Conservation (phyloP, 768 basidiomycete genomes). For the Leccinum longicurvipes region DNA sequence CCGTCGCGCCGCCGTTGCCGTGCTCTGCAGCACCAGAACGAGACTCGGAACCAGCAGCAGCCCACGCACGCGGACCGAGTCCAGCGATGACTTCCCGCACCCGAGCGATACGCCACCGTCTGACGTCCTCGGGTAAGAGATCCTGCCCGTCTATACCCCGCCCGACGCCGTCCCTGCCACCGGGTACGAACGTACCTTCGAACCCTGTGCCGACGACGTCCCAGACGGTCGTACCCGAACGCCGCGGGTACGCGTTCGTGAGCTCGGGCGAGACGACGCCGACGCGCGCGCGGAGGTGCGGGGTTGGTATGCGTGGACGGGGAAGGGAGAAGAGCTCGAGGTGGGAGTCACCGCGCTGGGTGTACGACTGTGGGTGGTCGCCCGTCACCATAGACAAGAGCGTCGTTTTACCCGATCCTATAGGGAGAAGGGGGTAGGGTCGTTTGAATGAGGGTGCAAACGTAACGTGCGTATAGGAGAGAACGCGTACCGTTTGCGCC, state of each 20-base stretch:
- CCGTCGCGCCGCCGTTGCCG: neutral
- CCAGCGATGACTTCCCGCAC: constrained; percentile 58
- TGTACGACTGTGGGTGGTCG: constrained; percentile 94
- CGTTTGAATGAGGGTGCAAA: neutral
- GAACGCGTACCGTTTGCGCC: constrained; percentile 72
- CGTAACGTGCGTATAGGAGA: neutral
- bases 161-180: constrained; percentile 43
- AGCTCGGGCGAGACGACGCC: constrained; percentile 89
- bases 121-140: constrained; percentile 31
- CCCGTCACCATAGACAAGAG: constrained; percentile 87
- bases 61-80: constrained; percentile 62
- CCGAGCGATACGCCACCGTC: constrained; percentile 38
- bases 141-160: constrained; percentile 35
- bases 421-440: no score
- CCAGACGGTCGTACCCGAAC: constrained; percentile 62
- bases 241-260: constrained; percentile 84
- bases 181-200: constrained; percentile 73
- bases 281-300: constrained; percentile 59
- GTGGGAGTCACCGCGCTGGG: constrained; percentile 46
- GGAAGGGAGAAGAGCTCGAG: constrained; percentile 61
- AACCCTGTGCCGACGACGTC: constrained; percentile 88
- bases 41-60: neutral
- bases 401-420: constrained; percentile 94
- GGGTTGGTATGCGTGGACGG: constrained; percentile 65
- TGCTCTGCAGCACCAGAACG: neutral